Evolutionary conservation across 163 green algal genomes (phyloP), one percentile per base, ranked within the genome.

Genomic region (Chlamydomonas reinhardtii): DNA sequence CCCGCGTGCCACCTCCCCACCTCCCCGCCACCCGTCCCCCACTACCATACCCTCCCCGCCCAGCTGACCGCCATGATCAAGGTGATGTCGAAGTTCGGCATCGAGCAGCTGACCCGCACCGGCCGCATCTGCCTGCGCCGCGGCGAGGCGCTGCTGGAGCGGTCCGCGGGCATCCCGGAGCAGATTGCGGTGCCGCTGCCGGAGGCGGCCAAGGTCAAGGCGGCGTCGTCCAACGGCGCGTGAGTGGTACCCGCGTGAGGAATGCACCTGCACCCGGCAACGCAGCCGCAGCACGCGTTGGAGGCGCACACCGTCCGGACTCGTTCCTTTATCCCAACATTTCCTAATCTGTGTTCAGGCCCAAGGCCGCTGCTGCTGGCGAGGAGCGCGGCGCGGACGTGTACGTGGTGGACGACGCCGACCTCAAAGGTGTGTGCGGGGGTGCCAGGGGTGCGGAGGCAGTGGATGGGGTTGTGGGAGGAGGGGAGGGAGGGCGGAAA

Each of bases 71-170:
- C 97, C 1, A 89, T 99, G 73, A 92, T 98, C 76, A 92, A 91
- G 25, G 91, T 93, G 43, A 89, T 99, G 92, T 32, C 54, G 34
- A 97, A 96, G 90, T 99, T 98, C 90, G 96, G 96, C 37, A 94
- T 99, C 29, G 81, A 95, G 66, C 93, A 99, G 93, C 76, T 99
- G n/a, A 95, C 95, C 24, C 91, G 97, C 34, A 99, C 97, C 4
- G 97, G 97, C 66, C 95, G 96, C 89, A 97, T 99, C 87, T 93
- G 93, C 37, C 92, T 99, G 61, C 97, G 97, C 86, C 91, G 97
- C 29, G 97, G 96, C 1, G 93, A 94, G 81, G 73, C 92, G 19
- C 90, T 95, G 75, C 90, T 97, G 82, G 86, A 91, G 64, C 37
- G 72, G 39, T 59, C 76, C 31, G 73, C 16, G 62, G 32, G 29